Percentiles rank a stretch among this genome's conserved stretches.
phyloP scores from a whole-genome alignment of 2,329 filamentous ascomycete species.

The Verticillium nonalfalfae region DNA sequence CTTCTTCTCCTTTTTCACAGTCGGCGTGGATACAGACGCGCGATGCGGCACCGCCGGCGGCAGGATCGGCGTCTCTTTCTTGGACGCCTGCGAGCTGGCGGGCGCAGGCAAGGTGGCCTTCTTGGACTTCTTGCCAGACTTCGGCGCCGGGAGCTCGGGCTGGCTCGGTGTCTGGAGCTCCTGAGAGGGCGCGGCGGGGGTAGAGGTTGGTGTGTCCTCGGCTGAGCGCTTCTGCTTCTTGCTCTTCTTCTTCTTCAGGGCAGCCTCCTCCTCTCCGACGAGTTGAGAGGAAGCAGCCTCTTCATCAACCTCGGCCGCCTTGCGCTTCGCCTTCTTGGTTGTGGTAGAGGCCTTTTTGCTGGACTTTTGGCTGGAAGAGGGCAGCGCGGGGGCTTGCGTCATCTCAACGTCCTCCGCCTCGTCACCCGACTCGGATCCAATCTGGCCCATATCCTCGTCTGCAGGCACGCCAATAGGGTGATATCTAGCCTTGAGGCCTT shows the following conservation, averaged over 20 bases:
- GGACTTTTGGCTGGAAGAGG: constrained; percentile 22
- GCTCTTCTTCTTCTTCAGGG: constrained; percentile 34
- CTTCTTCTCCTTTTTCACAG: constrained; percentile 16
- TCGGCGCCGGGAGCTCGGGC: constrained; percentile 13
- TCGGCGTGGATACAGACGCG: neutral
- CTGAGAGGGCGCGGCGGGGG: constrained; percentile 8
- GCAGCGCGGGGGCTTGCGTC: constrained; percentile 26
- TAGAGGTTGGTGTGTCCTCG: constrained; percentile 12
- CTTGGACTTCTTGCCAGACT: constrained; percentile 24
- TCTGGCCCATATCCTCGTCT: constrained; percentile 23
- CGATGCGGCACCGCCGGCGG: constrained; percentile 3
- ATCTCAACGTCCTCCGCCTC: constrained; percentile 39
- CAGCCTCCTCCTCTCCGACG: constrained; percentile 23
- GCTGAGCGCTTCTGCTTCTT: constrained; percentile 27
- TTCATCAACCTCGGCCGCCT: constrained; percentile 26
- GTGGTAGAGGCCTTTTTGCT: constrained; percentile 28
- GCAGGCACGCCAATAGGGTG: constrained; percentile 53
- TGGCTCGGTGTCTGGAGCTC: constrained; percentile 16
- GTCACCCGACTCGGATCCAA: constrained; percentile 32
- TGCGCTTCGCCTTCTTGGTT: constrained; percentile 23
- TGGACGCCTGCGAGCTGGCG: constrained; percentile 12
- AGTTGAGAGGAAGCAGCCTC: constrained; percentile 26
- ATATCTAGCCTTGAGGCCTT: constrained; percentile 61
- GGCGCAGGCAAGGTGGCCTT: constrained; percentile 9
- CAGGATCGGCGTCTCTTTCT: constrained; percentile 18